Conservation (phyloP, 495 filamentous ascomycete genomes). For the Lasiosphaeria miniovina region DNA sequence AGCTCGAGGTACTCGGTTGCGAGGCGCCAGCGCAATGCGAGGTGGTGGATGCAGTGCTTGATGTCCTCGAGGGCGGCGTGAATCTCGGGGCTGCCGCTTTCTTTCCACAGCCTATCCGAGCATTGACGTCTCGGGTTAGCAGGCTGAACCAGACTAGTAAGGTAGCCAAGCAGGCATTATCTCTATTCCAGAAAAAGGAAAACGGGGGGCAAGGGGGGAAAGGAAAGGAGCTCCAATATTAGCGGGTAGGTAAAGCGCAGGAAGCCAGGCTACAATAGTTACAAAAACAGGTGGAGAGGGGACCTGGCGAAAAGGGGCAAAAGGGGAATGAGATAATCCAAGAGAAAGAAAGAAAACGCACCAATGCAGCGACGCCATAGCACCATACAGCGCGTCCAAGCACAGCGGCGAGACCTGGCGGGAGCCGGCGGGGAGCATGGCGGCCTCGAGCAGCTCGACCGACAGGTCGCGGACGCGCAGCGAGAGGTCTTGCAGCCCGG, state of each 20-base stretch:
- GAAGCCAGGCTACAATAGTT: too few species aligned
- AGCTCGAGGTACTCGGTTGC: conserved; percentile 22
- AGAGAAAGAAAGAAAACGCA: too few species aligned
- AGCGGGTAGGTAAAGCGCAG: too few species aligned
- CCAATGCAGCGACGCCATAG: conserved; percentile 25
- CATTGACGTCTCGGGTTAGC: too few species aligned
- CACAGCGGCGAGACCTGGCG: conserved; percentile 17
- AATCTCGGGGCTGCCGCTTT: conserved; percentile 17
- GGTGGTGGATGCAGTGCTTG: conserved; percentile 6
- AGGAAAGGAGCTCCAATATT: too few species aligned
- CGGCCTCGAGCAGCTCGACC: conserved; percentile 21
- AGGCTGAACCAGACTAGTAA: too few species aligned
- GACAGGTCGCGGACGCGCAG: conserved; percentile 14
- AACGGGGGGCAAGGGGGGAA: too few species aligned
- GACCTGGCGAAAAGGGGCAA: too few species aligned
- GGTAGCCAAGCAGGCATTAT: too few species aligned
- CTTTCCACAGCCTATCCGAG: conserved; percentile 19
- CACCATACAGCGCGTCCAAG: conserved; percentile 24
- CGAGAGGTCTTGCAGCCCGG: conserved; percentile 12
- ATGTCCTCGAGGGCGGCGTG: conserved; percentile 17
- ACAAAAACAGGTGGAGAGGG: too few species aligned
- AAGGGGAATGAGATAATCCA: too few species aligned
- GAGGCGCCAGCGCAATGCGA: conserved; percentile 22
- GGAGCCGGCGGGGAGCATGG: conserved; percentile 16
- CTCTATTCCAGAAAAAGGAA: too few species aligned